A percentile compares a stretch with the other conserved stretches of the same genome.
These are phyloP conservation scores for Parasarocladium wereldwijsianum DNA, from an alignment of 2,329 filamentous ascomycete genomes.

Conservation along the genomic window DNA sequence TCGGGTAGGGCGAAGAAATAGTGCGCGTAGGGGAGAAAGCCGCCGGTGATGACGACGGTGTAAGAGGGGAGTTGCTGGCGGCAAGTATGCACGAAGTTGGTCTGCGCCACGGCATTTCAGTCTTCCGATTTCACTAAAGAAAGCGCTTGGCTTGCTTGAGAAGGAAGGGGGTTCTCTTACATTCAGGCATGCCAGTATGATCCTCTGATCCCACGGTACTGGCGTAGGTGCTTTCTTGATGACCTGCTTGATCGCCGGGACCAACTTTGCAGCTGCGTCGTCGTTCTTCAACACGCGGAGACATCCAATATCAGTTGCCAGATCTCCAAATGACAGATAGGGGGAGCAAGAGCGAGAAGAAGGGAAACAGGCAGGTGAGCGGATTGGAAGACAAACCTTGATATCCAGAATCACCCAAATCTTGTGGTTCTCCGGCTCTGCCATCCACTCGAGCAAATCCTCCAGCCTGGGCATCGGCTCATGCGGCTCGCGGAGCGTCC, in stretches of 20 bases:
- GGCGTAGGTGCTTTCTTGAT: slow-evolving; percentile 33
- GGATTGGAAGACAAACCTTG: slow-evolving; percentile 44
- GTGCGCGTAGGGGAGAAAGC: slow-evolving; percentile 51
- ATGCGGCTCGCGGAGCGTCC: slow-evolving; percentile 52
- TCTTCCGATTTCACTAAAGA: too few relatives aligned
- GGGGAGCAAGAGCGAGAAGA: background rate
- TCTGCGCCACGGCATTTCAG: too few relatives aligned
- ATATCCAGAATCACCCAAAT: slow-evolving; percentile 81
- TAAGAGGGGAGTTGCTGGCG: slow-evolving; percentile 46
- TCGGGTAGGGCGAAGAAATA: slow-evolving; percentile 52
- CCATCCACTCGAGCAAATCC: slow-evolving; percentile 62
- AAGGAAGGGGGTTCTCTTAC: slow-evolving; percentile 22
- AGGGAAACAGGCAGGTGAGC: background rate
- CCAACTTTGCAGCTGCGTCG: slow-evolving; percentile 55
- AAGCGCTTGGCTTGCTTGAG: too few relatives aligned
- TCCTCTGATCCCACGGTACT: slow-evolving; percentile 52
- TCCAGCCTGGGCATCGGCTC: slow-evolving; percentile 58
- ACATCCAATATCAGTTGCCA: too few relatives aligned
- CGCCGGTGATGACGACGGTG: slow-evolving; percentile 52
- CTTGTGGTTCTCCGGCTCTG: slow-evolving; percentile 45
- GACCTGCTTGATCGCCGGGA: slow-evolving; percentile 51
- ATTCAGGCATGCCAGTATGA: slow-evolving; percentile 75
- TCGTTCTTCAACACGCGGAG: too few relatives aligned
- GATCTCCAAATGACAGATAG: background rate
- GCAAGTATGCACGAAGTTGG: slow-evolving; percentile 53